phyloP scores from a whole-genome alignment of 1,284 basidiomycete species.

The Waitea zeae region DNA sequence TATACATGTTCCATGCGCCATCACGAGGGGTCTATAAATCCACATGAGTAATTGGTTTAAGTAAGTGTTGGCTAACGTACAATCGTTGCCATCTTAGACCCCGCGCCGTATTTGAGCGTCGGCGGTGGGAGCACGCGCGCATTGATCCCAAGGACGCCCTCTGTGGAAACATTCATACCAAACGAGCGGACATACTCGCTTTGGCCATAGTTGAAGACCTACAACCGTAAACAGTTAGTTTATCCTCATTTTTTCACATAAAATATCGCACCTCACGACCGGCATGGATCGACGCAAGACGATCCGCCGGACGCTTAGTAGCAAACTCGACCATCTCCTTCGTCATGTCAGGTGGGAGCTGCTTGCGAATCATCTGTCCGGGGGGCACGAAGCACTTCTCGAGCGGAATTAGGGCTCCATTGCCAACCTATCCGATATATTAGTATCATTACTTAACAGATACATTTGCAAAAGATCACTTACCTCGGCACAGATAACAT shows the following conservation, averaged over 20 bases:
- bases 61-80: conserved; percentile 19
- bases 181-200: conserved; percentile 59
- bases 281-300: conserved; percentile 36
- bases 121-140: conserved; percentile 49
- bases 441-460: neutral
- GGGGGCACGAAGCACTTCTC: conserved; percentile 46
- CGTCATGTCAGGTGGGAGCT: conserved; percentile 49
- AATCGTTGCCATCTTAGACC: conserved; percentile 30
- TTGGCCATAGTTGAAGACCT: conserved; percentile 49
- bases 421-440: conserved; percentile 36
- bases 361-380: conserved; percentile 62
- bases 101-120: conserved; percentile 37
- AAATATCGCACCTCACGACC: conserved; percentile 33
- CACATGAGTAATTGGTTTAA: neutral
- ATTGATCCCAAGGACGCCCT: conserved; percentile 28
- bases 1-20: conserved; percentile 56
- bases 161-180: conserved; percentile 35
- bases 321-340: conserved; percentile 52
- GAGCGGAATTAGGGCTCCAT: conserved; percentile 47
- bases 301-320: conserved; percentile 44
- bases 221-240: neutral
- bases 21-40: conserved; percentile 30
- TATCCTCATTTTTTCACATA: neutral
- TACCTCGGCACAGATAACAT: conserved; percentile 48
- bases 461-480: conserved; percentile 5